Evolutionary conservation across 768 basidiomycete genomes (phyloP).

Genomic region (Agrocybe praecox): DNA sequence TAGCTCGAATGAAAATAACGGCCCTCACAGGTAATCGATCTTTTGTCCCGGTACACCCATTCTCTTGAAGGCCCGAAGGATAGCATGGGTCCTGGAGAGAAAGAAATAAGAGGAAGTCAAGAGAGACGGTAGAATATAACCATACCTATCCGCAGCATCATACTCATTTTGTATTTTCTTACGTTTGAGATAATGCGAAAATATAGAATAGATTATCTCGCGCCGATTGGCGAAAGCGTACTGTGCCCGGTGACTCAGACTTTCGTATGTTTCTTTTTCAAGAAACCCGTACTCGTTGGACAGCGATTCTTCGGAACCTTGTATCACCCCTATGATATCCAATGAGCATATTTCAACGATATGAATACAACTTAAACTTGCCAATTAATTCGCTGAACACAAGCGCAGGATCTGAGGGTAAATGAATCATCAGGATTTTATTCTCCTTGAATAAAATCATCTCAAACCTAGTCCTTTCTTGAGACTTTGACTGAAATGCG

Average conservation of each 20-base stretch:
- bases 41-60: slow-evolving; percentile 39
- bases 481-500: slow-evolving; percentile 51
- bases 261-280: slow-evolving; percentile 43
- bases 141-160: slow-evolving; percentile 64
- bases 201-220: slow-evolving; percentile 51
- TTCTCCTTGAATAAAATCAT: not conserved
- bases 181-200: slow-evolving; percentile 48
- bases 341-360: not conserved
- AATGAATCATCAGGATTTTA: not conserved
- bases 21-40: slow-evolving; percentile 59
- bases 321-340: slow-evolving; percentile 52
- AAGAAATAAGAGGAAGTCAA: slow-evolving; percentile 9
- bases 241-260: slow-evolving; percentile 52
- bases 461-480: slow-evolving; percentile 54
- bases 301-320: slow-evolving; percentile 64
- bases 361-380: slow-evolving; percentile 20
- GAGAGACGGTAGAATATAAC: too few relatives aligned
- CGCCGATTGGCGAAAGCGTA: slow-evolving; percentile 56
- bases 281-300: slow-evolving; percentile 37
- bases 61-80: slow-evolving; percentile 38
- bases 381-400: slow-evolving; percentile 72
- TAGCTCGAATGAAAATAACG: not conserved
- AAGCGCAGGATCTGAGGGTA: slow-evolving; percentile 55
- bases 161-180: slow-evolving; percentile 45
- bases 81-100: slow-evolving; percentile 47